Conservation (phyloP, 306 rosid species). For the Pachyrhizus erosus region DNA sequence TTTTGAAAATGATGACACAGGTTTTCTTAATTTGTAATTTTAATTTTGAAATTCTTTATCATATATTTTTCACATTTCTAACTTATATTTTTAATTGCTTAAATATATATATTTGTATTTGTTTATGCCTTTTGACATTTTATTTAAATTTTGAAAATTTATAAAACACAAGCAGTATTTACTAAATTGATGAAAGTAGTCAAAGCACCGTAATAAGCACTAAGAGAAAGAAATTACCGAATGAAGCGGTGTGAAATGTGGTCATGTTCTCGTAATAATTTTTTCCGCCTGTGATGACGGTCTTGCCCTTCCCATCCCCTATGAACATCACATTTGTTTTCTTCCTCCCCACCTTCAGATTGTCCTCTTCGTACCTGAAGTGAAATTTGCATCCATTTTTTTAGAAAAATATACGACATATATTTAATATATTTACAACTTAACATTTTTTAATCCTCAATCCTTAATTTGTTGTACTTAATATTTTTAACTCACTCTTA, state of each 20-base stretch:
- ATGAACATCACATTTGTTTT: slow-evolving; percentile 81
- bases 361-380: slow-evolving; percentile 79
- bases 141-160: not conserved
- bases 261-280: slow-evolving; percentile 51
- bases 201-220: not conserved
- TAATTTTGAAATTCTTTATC: not conserved
- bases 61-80: not conserved
- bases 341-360: slow-evolving; percentile 90
- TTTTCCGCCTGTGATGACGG: slow-evolving; percentile 70
- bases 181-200: not conserved
- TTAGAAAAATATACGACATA: not conserved
- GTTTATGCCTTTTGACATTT: not conserved
- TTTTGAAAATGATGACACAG: not conserved
- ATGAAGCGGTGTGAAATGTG: slow-evolving; percentile 94
- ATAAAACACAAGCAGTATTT: not conserved
- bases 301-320: slow-evolving; percentile 86
- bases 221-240: slow-evolving; percentile 57
- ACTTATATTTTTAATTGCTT: not conserved
- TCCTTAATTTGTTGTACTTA: not conserved
- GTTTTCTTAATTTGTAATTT: not conserved
- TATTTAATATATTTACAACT: not conserved
- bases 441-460: not conserved
- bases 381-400: slow-evolving; percentile 5
- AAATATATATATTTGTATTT: not conserved
- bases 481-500: not conserved